Evolutionary conservation across 495 filamentous ascomycete species (phyloP).

Genomic region (Astrocystis sublimbata): DNA sequence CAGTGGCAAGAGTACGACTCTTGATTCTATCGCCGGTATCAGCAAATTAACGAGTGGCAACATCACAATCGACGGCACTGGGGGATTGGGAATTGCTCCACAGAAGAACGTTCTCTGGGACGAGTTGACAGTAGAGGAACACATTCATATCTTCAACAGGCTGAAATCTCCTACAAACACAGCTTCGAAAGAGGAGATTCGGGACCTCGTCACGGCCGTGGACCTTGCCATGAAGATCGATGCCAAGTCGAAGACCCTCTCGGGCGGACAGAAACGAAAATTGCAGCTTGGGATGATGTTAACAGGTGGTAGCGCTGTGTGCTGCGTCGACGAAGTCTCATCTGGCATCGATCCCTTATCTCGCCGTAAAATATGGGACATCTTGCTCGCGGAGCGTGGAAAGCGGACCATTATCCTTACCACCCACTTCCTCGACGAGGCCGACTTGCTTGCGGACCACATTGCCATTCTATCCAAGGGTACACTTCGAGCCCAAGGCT

Average conservation of each 20-base stretch:
- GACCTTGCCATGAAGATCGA: constrained; percentile 70
- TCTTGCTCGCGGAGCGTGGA: constrained; percentile 77
- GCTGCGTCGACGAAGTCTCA: constrained; percentile 86
- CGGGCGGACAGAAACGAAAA: constrained; percentile 87
- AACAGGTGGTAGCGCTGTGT: constrained; percentile 78
- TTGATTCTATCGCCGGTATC: constrained; percentile 81
- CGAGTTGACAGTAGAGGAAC: constrained; percentile 76
- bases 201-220: constrained; percentile 61
- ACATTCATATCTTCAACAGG: constrained; percentile 74
- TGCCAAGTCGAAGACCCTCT: constrained; percentile 67
- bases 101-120: constrained; percentile 92
- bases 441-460: constrained; percentile 72
- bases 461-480: constrained; percentile 79
- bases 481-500: constrained; percentile 66
- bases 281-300: constrained; percentile 94
- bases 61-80: constrained; percentile 69
- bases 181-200: constrained; percentile 56
- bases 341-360: constrained; percentile 80
- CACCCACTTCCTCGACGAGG: constrained; percentile 82
- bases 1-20: constrained; percentile 81
- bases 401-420: constrained; percentile 78
- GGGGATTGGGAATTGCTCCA: constrained; percentile 82
- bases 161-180: constrained; percentile 62
- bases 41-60: constrained; percentile 67
- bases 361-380: constrained; percentile 86